These are phyloP conservation scores for Penicillium sp. DNA, from an alignment of 2,329 filamentous ascomycete species.

Conservation along the genomic window DNA sequence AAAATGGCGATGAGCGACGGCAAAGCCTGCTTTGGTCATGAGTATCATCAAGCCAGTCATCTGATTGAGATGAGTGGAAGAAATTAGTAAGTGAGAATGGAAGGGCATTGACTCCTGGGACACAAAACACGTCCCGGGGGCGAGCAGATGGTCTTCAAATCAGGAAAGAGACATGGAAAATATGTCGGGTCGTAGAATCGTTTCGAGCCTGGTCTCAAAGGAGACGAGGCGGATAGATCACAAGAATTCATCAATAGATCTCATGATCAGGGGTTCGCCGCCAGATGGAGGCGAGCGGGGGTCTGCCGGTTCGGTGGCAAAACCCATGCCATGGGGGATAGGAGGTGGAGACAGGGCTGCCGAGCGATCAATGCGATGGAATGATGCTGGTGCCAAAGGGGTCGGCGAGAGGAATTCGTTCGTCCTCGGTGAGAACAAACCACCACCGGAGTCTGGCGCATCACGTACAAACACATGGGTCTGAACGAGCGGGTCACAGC, in stretches of 20 bases:
- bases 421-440: conserved; percentile 40
- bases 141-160: conserved; percentile 13
- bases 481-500: conserved; percentile 25
- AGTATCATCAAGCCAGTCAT: conserved; percentile 24
- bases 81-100: conserved; percentile 13
- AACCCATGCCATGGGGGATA: conserved; percentile 11
- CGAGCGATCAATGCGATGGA: conserved; percentile 29
- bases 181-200: conserved; percentile 26
- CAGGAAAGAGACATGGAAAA: conserved; percentile 13
- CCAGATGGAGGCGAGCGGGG: conserved; percentile 36
- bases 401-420: conserved; percentile 36
- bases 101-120: conserved; percentile 3
- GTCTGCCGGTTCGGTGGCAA: conserved; percentile 24
- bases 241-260: conserved; percentile 40
- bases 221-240: conserved; percentile 21
- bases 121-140: not conserved
- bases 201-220: conserved; percentile 16
- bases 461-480: conserved; percentile 35
- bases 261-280: conserved; percentile 36
- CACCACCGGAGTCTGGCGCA: conserved; percentile 27
- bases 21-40: conserved; percentile 40
- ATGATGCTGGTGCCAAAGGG: conserved; percentile 31
- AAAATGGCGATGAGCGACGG: conserved; percentile 24
- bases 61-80: conserved; percentile 13
- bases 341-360: conserved; percentile 8